These are phyloP conservation scores for Stachybotrys elegans DNA, from an alignment of 2,329 filamentous ascomycete genomes.

Conservation along the genomic window DNA sequence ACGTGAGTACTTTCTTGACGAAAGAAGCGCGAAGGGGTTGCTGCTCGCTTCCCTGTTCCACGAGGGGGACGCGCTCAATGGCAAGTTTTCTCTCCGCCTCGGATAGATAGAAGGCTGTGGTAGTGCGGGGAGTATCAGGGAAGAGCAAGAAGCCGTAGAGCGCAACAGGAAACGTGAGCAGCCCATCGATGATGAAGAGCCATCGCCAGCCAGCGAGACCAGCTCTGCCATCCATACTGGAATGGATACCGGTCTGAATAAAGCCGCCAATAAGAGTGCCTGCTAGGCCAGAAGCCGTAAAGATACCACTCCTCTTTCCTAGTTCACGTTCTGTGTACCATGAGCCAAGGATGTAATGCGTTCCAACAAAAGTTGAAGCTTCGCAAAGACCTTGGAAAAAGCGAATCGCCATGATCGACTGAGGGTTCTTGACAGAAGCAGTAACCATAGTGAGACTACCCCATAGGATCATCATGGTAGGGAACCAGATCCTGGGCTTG, in stretches of 20 bases:
- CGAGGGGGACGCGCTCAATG: constrained; percentile 24
- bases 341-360: constrained; percentile 29
- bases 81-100: constrained; percentile 34
- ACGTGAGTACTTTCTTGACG: constrained; percentile 48
- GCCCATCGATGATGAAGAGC: constrained; percentile 40
- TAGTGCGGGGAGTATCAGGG: constrained; percentile 40
- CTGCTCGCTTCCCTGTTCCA: constrained; percentile 22
- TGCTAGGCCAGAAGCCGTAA: constrained; percentile 50
- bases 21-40: constrained; percentile 45
- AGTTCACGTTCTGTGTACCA: constrained; percentile 53
- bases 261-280: constrained; percentile 52
- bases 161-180: constrained; percentile 49
- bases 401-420: constrained; percentile 18
- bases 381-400: constrained; percentile 19
- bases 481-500: constrained; percentile 43
- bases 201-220: constrained; percentile 47
- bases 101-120: constrained; percentile 27
- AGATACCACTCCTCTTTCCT: constrained; percentile 53
- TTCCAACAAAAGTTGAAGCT: constrained; percentile 20
- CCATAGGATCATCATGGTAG: constrained; percentile 43
- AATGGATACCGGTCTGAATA: constrained; percentile 41
- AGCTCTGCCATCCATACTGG: constrained; percentile 33
- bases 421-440: constrained; percentile 14
- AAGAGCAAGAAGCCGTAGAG: constrained; percentile 45
- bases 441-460: constrained; percentile 34